Conservation (phyloP, 2,329 filamentous ascomycete species). For the Venturia asperata region DNA sequence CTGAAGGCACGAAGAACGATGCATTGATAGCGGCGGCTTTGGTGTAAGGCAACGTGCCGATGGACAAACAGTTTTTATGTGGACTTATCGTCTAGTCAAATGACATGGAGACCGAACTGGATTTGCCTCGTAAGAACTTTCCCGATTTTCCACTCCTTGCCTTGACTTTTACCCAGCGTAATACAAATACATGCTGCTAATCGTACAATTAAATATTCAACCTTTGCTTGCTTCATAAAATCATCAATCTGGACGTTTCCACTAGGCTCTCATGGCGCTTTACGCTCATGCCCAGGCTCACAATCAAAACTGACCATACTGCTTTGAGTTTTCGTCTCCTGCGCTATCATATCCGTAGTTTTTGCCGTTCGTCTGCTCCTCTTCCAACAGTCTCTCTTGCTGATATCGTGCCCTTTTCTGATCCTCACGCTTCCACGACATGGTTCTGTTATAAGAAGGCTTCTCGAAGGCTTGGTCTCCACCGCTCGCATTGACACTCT, state of each 20-base stretch:
- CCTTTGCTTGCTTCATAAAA: neutral
- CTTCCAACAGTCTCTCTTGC: constrained; percentile 4
- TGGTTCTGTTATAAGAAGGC: neutral
- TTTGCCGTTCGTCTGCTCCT: neutral
- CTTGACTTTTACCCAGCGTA: neutral
- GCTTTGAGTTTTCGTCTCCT: neutral
- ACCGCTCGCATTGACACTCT: neutral
- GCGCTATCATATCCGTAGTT: constrained; percentile 3
- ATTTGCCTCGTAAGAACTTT: neutral
- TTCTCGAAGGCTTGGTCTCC: neutral
- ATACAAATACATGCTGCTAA: constrained; percentile 1
- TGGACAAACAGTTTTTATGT: no score
- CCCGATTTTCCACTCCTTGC: neutral
- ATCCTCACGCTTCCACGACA: constrained; percentile 2
- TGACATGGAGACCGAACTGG: neutral
- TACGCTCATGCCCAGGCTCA: no score
- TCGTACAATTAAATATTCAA: neutral
- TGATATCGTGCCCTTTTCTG: constrained; percentile 2
- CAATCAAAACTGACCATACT: constrained; percentile 4
- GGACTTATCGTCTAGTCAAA: neutral
- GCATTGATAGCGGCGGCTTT: no score
- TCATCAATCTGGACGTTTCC: no score
- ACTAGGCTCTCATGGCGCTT: no score
- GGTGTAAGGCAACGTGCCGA: no score
- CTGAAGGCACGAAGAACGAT: no score